These are phyloP conservation scores for Aphanoascus verrucosus DNA, from an alignment of 2,329 filamentous ascomycete genomes.

Conservation along the genomic window DNA sequence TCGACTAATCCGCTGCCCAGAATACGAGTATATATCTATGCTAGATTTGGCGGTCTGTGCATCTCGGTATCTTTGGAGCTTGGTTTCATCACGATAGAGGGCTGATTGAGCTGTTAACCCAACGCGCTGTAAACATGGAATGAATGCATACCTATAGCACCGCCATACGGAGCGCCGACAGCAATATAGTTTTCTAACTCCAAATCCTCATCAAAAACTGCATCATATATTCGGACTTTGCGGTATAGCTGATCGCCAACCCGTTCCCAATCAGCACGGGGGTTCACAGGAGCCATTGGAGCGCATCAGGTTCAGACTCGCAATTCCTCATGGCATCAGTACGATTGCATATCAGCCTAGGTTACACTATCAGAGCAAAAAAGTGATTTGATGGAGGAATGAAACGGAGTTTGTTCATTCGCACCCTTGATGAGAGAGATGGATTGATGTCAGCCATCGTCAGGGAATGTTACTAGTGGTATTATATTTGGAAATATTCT, in stretches of 20 bases:
- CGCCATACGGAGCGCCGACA: conserved; percentile 82
- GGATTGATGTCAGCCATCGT: neutral
- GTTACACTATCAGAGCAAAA: neutral
- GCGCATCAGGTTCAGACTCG: neutral
- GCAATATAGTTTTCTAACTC: conserved; percentile 93
- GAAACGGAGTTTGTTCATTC: neutral
- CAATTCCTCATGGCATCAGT: conserved; percentile 6
- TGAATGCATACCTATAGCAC: conserved; percentile 65
- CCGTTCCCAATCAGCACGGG: conserved; percentile 87
- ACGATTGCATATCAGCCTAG: neutral
- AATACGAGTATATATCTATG: conserved; percentile 90
- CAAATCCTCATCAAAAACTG: conserved; percentile 82
- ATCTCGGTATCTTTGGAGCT: conserved; percentile 67
- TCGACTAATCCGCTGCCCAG: conserved; percentile 74
- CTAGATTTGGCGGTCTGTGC: conserved; percentile 62
- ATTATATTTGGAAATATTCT: neutral
- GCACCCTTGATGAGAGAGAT: too few relatives aligned
- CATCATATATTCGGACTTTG: conserved; percentile 85
- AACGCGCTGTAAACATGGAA: neutral
- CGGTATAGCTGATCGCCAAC: conserved; percentile 91
- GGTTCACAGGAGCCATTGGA: conserved; percentile 43
- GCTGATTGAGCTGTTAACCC: conserved; percentile 41
- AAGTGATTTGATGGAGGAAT: too few relatives aligned
- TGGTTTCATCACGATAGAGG: conserved; percentile 77
- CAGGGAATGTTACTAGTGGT: conserved; percentile 2